Evolutionary conservation across 1,284 basidiomycete genomes (phyloP).

Genomic region (Microstroma glucosiphilum): DNA sequence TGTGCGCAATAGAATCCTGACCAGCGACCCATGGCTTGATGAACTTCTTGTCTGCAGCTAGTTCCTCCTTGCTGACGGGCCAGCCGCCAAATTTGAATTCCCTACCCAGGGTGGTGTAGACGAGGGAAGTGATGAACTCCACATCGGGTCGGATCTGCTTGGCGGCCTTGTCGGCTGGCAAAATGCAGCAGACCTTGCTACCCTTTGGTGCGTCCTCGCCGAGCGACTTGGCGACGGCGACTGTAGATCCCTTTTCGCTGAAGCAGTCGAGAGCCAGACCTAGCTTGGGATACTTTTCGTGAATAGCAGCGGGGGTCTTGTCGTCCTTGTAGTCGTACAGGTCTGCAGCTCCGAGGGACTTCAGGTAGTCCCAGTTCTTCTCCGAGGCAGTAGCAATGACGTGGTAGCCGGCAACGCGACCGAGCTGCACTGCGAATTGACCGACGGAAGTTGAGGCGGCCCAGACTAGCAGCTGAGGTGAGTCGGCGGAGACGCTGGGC

Average conservation of each 20-base stretch:
- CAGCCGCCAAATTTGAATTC: background rate
- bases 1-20: slow-evolving; percentile 25
- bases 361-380: slow-evolving; percentile 40
- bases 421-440: slow-evolving; percentile 53
- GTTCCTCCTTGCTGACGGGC: slow-evolving; percentile 7
- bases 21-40: slow-evolving; percentile 14
- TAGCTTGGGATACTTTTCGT: slow-evolving; percentile 36
- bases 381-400: slow-evolving; percentile 54
- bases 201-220: slow-evolving; percentile 16
- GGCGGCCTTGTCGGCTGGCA: slow-evolving; percentile 38
- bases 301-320: slow-evolving; percentile 35
- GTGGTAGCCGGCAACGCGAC: slow-evolving; percentile 54
- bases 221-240: slow-evolving; percentile 29
- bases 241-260: slow-evolving; percentile 40
- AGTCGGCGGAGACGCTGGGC: slow-evolving; percentile 19
- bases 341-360: slow-evolving; percentile 39
- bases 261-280: slow-evolving; percentile 42
- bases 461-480: slow-evolving; percentile 53
- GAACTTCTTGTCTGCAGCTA: slow-evolving; percentile 19
- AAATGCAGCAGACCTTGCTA: slow-evolving; percentile 32
- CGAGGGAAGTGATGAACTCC: slow-evolving; percentile 32
- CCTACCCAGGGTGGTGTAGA: slow-evolving; percentile 4
- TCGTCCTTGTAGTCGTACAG: slow-evolving; percentile 56
- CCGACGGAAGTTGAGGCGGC: slow-evolving; percentile 59
- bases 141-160: slow-evolving; percentile 31